These are phyloP conservation scores for Fusarium decemcellulare DNA, from an alignment of 2,329 filamentous ascomycete species.

Conservation along the genomic window DNA sequence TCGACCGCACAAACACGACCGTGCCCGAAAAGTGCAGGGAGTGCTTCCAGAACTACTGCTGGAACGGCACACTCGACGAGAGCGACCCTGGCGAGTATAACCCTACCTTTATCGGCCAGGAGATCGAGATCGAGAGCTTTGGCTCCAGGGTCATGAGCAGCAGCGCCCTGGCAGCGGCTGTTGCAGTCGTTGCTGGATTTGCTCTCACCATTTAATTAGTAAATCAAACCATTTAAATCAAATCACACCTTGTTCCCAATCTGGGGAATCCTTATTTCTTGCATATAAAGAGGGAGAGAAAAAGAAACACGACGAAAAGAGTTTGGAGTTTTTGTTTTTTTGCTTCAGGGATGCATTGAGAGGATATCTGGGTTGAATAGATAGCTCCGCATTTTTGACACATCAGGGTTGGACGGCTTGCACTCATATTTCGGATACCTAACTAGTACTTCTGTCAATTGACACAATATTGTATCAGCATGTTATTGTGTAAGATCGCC, in stretches of 20 bases:
- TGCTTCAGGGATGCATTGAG: constrained; percentile 32
- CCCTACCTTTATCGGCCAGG: constrained; percentile 46
- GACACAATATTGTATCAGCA: constrained; percentile 30
- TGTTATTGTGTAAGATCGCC: not conserved
- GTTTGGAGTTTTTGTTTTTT: constrained; percentile 37
- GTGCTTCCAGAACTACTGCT: constrained; percentile 91
- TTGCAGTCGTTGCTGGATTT: constrained; percentile 40
- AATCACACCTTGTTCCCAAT: not conserved
- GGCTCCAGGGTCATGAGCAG: constrained; percentile 33
- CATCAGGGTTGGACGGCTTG: constrained; percentile 9
- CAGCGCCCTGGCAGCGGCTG: constrained; percentile 24
- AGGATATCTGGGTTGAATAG: constrained; percentile 25
- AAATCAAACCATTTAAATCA: too few species aligned
- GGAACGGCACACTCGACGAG: constrained; percentile 79
- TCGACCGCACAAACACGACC: constrained; percentile 76
- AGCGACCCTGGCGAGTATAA: constrained; percentile 51
- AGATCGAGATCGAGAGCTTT: constrained; percentile 45
- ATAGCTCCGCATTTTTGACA: constrained; percentile 24
- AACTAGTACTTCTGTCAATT: constrained; percentile 24
- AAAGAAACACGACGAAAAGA: constrained; percentile 6
- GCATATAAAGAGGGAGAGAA: constrained; percentile 6
- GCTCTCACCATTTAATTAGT: constrained; percentile 33
- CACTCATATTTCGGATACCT: constrained; percentile 32
- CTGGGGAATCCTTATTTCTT: constrained; percentile 6
- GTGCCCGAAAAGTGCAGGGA: constrained; percentile 79